These are phyloP conservation scores for Wallacemonas sp. DNA, from an alignment of 208 protist species.

Conservation along the genomic window DNA sequence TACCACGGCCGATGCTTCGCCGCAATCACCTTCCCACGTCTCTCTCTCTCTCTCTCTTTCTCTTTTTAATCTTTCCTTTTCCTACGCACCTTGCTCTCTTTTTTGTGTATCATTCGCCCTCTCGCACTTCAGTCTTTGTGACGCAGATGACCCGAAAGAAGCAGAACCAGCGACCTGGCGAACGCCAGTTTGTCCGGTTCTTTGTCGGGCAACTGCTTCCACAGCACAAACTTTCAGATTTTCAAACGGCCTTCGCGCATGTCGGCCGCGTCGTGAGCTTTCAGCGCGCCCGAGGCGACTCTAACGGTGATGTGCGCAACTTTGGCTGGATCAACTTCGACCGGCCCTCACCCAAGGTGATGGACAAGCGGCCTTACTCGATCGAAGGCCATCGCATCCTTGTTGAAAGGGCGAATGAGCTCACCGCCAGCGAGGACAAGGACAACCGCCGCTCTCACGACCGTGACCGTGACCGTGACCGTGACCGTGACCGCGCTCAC, in stretches of 20 bases:
- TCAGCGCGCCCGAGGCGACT: not conserved
- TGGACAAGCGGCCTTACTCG: slow-evolving; percentile 14
- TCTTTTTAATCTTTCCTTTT: not conserved
- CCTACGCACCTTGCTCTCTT: not conserved
- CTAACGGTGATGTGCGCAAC: slow-evolving; percentile 6
- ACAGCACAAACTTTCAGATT: not conserved
- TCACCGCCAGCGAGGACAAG: not conserved
- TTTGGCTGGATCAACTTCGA: slow-evolving; percentile 25
- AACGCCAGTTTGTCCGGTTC: not conserved
- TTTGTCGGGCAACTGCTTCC: slow-evolving; percentile 22
- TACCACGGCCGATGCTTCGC: no score
- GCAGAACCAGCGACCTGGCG: not conserved
- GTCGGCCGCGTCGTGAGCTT: slow-evolving; percentile 21
- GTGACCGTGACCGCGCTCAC: not conserved
- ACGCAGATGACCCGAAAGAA: not conserved
- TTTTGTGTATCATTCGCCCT: not conserved
- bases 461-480: not conserved
- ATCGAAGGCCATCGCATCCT: slow-evolving; percentile 8
- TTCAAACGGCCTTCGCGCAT: slow-evolving; percentile 16
- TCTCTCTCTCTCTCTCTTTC: not conserved
- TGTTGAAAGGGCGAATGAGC: not conserved
- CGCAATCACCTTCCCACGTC: not conserved
- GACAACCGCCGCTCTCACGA: not conserved
- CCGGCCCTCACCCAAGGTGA: slow-evolving; percentile 4
- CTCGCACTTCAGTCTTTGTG: not conserved